Conservation (phyloP, 2,329 filamentous ascomycete species). For the Sporothrix humicola region DNA sequence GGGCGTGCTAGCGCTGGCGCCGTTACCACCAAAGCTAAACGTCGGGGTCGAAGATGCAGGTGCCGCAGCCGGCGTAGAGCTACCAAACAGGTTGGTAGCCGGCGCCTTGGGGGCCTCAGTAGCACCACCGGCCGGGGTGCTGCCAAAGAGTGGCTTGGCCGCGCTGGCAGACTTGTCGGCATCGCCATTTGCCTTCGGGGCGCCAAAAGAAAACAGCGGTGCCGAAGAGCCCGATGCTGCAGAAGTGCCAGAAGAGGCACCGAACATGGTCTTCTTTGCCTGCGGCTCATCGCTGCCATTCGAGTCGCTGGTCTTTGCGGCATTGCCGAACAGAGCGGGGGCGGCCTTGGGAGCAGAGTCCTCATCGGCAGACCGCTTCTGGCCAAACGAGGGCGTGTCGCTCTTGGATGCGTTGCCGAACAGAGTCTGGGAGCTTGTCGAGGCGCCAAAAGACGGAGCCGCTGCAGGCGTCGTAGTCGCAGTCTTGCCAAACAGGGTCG, state of each 20-base stretch:
- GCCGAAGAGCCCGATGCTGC: conserved; percentile 22
- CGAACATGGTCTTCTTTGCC: conserved; percentile 42
- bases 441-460: conserved; percentile 20
- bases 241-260: conserved; percentile 27
- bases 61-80: conserved; percentile 5
- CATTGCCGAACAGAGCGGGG: conserved; percentile 32
- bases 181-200: conserved; percentile 30
- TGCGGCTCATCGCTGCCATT: conserved; percentile 37
- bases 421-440: conserved; percentile 41
- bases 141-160: conserved; percentile 45
- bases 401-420: conserved; percentile 49
- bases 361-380: conserved; percentile 32
- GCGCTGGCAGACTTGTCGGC: conserved; percentile 20
- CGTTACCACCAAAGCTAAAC: conserved; percentile 35
- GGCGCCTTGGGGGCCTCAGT: conserved; percentile 24
- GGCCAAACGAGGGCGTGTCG: not conserved
- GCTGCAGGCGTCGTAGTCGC: conserved; percentile 15
- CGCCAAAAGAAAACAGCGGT: conserved; percentile 34
- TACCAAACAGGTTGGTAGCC: conserved; percentile 31
- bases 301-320: conserved; percentile 37
- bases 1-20: conserved; percentile 9
- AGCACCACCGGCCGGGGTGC: conserved; percentile 27
- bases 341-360: conserved; percentile 26
- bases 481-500: conserved; percentile 26
- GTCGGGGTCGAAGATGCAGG: not conserved